Evolutionary conservation across 2,329 filamentous ascomycete genomes (phyloP), one percentile per base, ranked within the genome.

Genomic region (Nemania abortiva): DNA sequence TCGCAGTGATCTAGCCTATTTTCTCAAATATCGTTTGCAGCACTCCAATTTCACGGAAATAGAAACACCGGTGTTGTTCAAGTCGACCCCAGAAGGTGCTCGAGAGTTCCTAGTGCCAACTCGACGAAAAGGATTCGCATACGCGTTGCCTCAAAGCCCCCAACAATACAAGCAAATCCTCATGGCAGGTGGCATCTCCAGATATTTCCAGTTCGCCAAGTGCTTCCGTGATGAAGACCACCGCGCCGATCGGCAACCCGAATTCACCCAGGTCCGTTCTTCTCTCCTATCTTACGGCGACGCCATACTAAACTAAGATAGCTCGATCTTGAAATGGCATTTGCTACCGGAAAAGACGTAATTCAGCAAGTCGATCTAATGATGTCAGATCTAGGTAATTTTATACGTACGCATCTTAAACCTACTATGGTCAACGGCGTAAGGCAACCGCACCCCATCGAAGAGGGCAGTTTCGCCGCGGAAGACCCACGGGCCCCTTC

Each of bases 121-220:
- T 0, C 86, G 96, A 31, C 88, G 86, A 42, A 86, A 85, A 1
- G 94, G 93, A 0, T 83, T 90, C 69, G 94, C 93, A 3, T 99
- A 98, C 80, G 96, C 96, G 9, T 84, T 99, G 22, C 95, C 95
- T 0, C 97, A 99, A 79, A 98, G 95, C 73, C 96, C 96, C 0
- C 96, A 99, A 79, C 96, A 99, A 80, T 99, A 98, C 79, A 99
- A 99, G 82, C 96, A 99, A 82, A 93, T 98, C 1, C 87, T 99
- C 50, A 98, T 99, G 94, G 93, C 94, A 0, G 92, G 92, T 69
- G 95, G 95, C 0, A 87, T 98, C 11, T 83, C 86, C 0, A 89
- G 87, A 49, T 99, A 99, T 79, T 97, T 91, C 80, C 96, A 99
- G 76, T 94, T 98, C 82, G 97, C 96, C 1, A 91, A 90, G 72